Conservation (phyloP, 768 basidiomycete species). For the Dacryopinax spathularia region DNA sequence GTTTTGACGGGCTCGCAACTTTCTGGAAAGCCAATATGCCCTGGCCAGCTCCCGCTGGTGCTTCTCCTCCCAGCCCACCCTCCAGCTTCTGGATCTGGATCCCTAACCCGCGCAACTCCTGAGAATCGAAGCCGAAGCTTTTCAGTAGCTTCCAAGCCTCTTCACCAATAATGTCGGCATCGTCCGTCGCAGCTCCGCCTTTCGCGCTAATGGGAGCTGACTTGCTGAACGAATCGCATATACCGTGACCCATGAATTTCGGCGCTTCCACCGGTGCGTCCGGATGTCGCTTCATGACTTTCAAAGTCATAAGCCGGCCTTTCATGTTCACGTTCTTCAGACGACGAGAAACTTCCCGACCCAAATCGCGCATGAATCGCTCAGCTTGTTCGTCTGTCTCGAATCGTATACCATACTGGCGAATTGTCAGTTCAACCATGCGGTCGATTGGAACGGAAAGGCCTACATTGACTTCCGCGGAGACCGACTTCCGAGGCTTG, state of each 20-base stretch:
- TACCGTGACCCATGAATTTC: conserved; percentile 91
- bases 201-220: conserved; percentile 45
- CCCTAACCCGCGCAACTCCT: conserved; percentile 81
- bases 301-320: conserved; percentile 67
- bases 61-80: conserved; percentile 23
- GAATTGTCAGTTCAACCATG: background rate
- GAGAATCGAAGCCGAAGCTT: conserved; percentile 62
- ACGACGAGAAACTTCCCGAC: conserved; percentile 57
- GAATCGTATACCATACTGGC: conserved; percentile 90
- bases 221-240: conserved; percentile 69
- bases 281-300: conserved; percentile 76
- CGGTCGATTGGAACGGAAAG: conserved; percentile 10
- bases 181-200: conserved; percentile 57
- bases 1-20: conserved; percentile 10
- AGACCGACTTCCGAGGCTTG: conserved; percentile 79
- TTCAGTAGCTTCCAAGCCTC: conserved; percentile 63
- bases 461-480: conserved; percentile 88
- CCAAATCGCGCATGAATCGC: conserved; percentile 60
- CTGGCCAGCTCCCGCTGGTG: conserved; percentile 35
- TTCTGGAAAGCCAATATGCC: conserved; percentile 44
- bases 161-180: conserved; percentile 54
- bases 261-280: conserved; percentile 78
- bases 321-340: conserved; percentile 53
- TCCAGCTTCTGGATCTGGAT: conserved; percentile 87
- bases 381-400: conserved; percentile 69